Conservation (phyloP, 177 flowering plant genomes). For the Telopea speciosissima region DNA sequence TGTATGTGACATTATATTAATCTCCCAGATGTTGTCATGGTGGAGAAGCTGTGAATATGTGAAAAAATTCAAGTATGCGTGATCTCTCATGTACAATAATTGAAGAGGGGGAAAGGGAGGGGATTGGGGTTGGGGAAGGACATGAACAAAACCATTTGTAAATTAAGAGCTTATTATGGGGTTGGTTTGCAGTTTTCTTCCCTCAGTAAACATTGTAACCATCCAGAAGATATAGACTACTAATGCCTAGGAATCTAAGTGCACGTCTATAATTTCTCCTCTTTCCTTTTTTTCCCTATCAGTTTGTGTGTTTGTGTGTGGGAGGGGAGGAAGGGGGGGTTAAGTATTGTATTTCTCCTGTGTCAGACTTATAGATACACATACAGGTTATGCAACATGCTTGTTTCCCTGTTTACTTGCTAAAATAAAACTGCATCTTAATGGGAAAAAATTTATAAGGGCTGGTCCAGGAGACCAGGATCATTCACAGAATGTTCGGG, state of each 20-base stretch:
- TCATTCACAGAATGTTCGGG: too few species aligned
- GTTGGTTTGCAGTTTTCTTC: background rate
- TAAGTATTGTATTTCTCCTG: background rate
- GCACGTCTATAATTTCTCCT: background rate
- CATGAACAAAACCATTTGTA: background rate
- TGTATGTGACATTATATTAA: background rate
- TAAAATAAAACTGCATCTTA: background rate
- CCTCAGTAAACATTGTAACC: constrained; percentile 1
- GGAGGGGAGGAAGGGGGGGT: too few species aligned
- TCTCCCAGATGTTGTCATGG: constrained; percentile 3
- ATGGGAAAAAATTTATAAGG: too few species aligned
- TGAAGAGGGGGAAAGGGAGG: background rate
- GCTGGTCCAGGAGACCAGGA: too few species aligned
- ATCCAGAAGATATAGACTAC: background rate
- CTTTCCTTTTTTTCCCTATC: too few species aligned
- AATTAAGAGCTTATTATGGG: background rate
- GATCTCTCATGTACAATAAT: background rate
- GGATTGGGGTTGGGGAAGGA: background rate
- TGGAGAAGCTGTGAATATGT: constrained; percentile 3
- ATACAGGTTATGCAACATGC: background rate
- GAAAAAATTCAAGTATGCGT: background rate
- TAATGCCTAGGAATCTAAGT: constrained; percentile 3
- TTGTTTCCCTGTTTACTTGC: background rate
- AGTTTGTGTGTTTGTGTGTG: too few species aligned
- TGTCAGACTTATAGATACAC: background rate